A percentile compares a stretch with the other conserved stretches of the same genome.
These are phyloP conservation scores for Pichia sp. DNA, from an alignment of 1,139 yeast species.

Conservation along the genomic window DNA sequence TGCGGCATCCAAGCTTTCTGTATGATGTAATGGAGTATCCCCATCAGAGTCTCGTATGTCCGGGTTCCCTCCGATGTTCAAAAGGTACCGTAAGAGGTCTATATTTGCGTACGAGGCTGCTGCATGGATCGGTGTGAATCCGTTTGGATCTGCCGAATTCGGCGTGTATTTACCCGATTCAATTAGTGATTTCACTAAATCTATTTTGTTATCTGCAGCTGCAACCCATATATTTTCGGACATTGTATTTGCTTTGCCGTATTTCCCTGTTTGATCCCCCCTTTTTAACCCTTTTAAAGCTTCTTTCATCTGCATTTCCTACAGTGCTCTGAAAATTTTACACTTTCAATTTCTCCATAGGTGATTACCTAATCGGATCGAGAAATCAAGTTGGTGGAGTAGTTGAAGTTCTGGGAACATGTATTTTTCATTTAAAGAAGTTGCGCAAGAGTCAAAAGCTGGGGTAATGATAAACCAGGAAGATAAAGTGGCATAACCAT, in stretches of 20 bases:
- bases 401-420: not conserved
- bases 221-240: constrained; percentile 81
- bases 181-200: constrained; percentile 54
- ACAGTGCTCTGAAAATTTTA: not conserved
- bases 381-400: not conserved
- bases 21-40: constrained; percentile 92
- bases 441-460: too few relatives aligned
- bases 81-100: constrained; percentile 58
- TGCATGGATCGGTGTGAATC: constrained; percentile 95
- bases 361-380: not conserved
- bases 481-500: not conserved
- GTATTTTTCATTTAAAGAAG: not conserved
- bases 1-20: constrained; percentile 68
- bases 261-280: not conserved
- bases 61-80: constrained; percentile 66
- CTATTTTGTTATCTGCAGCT: constrained; percentile 76
- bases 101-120: constrained; percentile 89
- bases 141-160: constrained; percentile 80
- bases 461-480: not conserved
- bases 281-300: not conserved
- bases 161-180: constrained; percentile 53
- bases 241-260: not conserved
- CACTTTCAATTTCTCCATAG: not conserved
- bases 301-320: too few relatives aligned
- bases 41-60: constrained; percentile 85